Conservation (phyloP, 306 rosid genomes). For the Bauhinia variegata region DNA sequence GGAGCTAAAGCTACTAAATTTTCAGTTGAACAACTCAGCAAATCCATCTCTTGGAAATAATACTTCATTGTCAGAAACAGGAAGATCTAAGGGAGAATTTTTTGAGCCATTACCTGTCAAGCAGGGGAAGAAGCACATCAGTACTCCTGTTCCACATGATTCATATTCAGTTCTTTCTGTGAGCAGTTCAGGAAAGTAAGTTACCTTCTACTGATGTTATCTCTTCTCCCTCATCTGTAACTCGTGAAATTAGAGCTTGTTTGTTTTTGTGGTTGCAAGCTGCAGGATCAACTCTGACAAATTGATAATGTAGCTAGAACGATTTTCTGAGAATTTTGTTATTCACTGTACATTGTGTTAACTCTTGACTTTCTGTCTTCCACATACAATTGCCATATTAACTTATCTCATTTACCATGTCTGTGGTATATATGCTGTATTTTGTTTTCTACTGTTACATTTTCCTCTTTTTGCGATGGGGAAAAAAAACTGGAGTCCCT, state of each 20-base stretch:
- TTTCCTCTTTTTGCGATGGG: slow-evolving; percentile 10
- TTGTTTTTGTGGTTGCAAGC: too few species aligned
- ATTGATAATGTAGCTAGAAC: too few species aligned
- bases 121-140: slow-evolving; percentile 90
- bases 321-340: slow-evolving; percentile 1
- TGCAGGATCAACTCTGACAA: too few species aligned
- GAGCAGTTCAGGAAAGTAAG: slow-evolving; percentile 99
- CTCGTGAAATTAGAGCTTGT: too few species aligned
- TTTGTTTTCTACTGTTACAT: too few species aligned
- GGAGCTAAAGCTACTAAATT: slow-evolving; percentile 82
- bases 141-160: slow-evolving; percentile 97
- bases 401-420: too few species aligned
- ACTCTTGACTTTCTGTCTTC: slow-evolving; percentile 11
- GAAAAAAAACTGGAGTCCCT: neutral
- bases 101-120: slow-evolving; percentile 82
- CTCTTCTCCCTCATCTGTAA: too few species aligned
- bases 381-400: neutral
- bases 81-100: slow-evolving; percentile 81
- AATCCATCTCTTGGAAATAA: slow-evolving; percentile 97
- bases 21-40: slow-evolving; percentile 86
- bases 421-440: too few species aligned
- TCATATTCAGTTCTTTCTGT: slow-evolving; percentile 93
- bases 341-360: slow-evolving; percentile 21
- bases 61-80: slow-evolving; percentile 81
- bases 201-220: slow-evolving; percentile 34